These are phyloP conservation scores for Ceratocystis destructans DNA, from an alignment of 2,329 filamentous ascomycete species.

Conservation along the genomic window DNA sequence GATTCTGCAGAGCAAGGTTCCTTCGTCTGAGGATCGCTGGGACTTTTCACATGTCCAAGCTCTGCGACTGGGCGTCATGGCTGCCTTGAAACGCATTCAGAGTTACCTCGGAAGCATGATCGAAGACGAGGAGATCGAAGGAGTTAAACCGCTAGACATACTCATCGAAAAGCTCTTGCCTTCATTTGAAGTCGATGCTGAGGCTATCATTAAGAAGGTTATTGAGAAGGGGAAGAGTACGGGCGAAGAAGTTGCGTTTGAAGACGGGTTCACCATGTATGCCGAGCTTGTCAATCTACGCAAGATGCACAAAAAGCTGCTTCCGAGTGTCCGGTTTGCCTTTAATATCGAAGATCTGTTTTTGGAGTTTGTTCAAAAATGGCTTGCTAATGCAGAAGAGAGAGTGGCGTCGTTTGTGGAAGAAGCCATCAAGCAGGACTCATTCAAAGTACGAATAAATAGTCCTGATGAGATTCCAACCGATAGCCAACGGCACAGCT, in stretches of 20 bases:
- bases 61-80: constrained; percentile 73
- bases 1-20: constrained; percentile 67
- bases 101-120: constrained; percentile 67
- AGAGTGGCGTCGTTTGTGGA: constrained; percentile 77
- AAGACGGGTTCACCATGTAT: constrained; percentile 92
- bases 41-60: constrained; percentile 83
- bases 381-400: constrained; percentile 69
- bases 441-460: constrained; percentile 61
- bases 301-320: constrained; percentile 59
- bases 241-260: constrained; percentile 63
- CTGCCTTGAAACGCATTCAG: constrained; percentile 73
- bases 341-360: constrained; percentile 80
- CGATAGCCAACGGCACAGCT: constrained; percentile 79
- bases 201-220: constrained; percentile 71
- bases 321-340: constrained; percentile 62
- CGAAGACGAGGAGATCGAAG: constrained; percentile 61
- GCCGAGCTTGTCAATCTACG: constrained; percentile 76
- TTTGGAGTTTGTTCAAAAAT: constrained; percentile 89
- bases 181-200: constrained; percentile 76
- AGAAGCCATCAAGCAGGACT: constrained; percentile 78
- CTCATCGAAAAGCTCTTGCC: constrained; percentile 76
- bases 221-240: constrained; percentile 56
- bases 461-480: constrained; percentile 48
- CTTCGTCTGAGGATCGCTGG: constrained; percentile 69
- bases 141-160: constrained; percentile 50